Base-by-base conservation (phyloP, 371 early-diverging fungal species). In the Syncephalastrum racemosum region DNA sequence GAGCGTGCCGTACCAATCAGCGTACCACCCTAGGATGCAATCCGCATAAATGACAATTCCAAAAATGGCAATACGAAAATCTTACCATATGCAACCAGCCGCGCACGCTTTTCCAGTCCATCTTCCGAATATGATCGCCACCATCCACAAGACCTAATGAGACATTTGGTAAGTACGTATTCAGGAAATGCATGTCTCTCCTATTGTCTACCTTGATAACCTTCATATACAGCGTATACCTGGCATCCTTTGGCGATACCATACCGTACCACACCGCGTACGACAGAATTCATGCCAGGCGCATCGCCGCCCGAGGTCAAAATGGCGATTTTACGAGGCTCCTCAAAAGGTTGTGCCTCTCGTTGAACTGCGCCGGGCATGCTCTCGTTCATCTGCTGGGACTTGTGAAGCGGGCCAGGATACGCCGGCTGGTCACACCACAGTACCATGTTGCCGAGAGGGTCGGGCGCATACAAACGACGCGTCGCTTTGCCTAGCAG, bases 221-320 rank as follows among this genome's bases (percentile, higher is more conserved):
- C 99, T 66, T 98, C 96, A 63, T 91, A 93, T 46, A 99, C 88
- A 13, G 89, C 91, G 76, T 84, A 98, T 0, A 96, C 91, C 20
- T 90, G 80, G 67, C 94, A 94, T 1, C 89, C 92, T 27, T 85
- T 80, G 36, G 87, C 82, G 53, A 95, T 87, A 18, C 96, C 90
- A 54, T 93, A 90, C 47, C 99, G 84, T 7, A 97, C 93, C 39
- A 97, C 89, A 13, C 94, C 88, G 50, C 99, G 86, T 18, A 99
- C 97, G 24, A 92, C 91, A 16, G 97, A 90, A 70, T 99, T 99
- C 99, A 99, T 99, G 24, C 99, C 99, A 8, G 94, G 95, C 1
- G 96, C 90, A 77, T 99, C 99, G 40, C 99, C 99, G 36, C 99
- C 99, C 48, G 93, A 93, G 13, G 99, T 99, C 50, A 99, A 66